Base-by-base conservation (phyloP, 2,329 filamentous ascomycete genomes). In the Colletotrichum graminicola region DNA sequence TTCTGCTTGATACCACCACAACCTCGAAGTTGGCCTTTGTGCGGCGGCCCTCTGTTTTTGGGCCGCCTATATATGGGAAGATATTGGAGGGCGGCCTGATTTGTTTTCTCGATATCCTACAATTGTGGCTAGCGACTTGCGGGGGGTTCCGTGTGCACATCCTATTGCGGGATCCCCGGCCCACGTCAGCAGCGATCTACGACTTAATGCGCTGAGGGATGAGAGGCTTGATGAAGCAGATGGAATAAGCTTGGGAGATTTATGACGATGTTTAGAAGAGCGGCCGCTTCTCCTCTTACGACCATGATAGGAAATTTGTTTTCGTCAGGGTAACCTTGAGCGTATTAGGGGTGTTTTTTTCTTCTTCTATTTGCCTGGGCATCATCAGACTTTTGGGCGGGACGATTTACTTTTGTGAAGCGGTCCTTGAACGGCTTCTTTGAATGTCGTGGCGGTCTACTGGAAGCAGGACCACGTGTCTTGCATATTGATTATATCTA, bases 1-100 rank as follows among this genome's bases (percentile, higher is more conserved):
- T 62, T 72, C 61, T 73, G 72, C 56, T 72, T 74, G 71, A 74
- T 74, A 74, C 71, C 70, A 74, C 71, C 47, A 63, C 52, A 63
- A 73, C 62, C 66, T 64, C 45, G 52, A 70, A 61, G 45, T 56
- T 54, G 61, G 66, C 64, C 67, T 55, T 65, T 61, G 57, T 43
- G 69, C 54, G 72, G 60, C 61, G 64, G 64, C 45, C 41, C 61
- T 63, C 52, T 69, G 52, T 55, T 36, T 68, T 68, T 59, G 54
- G 34, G 39, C 45, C 41, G 61, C 39, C 41, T 51, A 45, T 64
- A 60, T 45, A 41, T 21, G 52, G 67, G 23, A 43, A 61, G 23
- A 68, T 65, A 68, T 49, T 49, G 43, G 43, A 23, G 56, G 47
- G 34, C 32, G 54, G 26, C 45, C 49, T 29, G 59, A 34, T 62